Evolutionary conservation across 352 stramenopile species (phyloP), one percentile per base, ranked within the genome.

Genomic region (Phytophthora cryptogea): DNA sequence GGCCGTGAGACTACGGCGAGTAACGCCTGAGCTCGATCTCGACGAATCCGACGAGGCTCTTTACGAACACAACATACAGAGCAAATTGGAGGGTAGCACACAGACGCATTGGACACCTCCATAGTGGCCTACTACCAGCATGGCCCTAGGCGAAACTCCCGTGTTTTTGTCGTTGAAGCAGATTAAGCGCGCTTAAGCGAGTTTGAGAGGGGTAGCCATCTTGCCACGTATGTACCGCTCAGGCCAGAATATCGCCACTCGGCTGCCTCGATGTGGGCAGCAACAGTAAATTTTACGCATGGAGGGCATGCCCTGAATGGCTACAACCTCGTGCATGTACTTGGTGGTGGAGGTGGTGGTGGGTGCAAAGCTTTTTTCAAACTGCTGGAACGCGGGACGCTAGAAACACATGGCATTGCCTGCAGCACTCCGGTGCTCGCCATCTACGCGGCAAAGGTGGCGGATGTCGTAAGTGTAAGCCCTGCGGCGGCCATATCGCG

Each of bases 401-500:
- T 48, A 48, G 32, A 50, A 42, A 57, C 23, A 57, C 39, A 26
- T 53, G 31, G 16, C 8, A 30, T 6, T 23, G 20, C 20, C 13
- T 26, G 28, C 31, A 14, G 31, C 13, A 10, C 14, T 23, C 14
- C 3, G 20, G 1, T 23, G 20, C 20, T 23, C 20, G 20, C 20
- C 20, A 16, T 44, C 32, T 61, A 81, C 8, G 59, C 46, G 3
- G 44, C 45, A 47, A 90, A 89, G 10, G 80, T 63, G 14, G 44
- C 65, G 3, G 80, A 85, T 10, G 74, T 83, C n/a, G 72, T 87
- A 23, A 92, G 76, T 17, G 72, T 86, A 8, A 92, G 43, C 0
- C 82, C 82, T 60, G 78, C 75, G 14, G 72, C 66, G 3, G 58
- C 65, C 82, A 92, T 92, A 50, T 90, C 76, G 30, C 60, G 59